Base-by-base conservation (phyloP, 306 rosid genomes). In the Geum urbanum region DNA sequence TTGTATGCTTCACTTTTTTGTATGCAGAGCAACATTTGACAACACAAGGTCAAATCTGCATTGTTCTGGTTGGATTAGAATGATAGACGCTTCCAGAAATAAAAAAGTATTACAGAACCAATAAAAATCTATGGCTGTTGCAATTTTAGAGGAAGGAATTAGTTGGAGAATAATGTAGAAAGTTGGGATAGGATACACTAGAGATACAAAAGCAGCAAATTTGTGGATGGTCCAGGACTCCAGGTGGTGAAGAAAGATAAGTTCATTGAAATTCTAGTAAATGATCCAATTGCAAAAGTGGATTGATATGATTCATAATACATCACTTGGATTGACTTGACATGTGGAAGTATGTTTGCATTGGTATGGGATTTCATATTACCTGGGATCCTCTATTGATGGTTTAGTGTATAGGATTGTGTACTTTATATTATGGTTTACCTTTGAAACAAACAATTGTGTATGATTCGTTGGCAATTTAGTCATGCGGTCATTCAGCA, bases 231-330 rank as follows among this genome's bases (percentile, higher is more conserved):
- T 27, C 32, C 32, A 27, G 32, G 32, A 27, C 32, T 27, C 32
- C 32, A 27, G 32, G 32, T 27, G 32, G 32, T 27, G 32, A 27
- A 27, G 57, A 52, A 52, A 45, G 16, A 58, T 7, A 53, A 20
- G 1, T 27, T 66, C 22, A 47, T 18, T 27, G 19, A 55, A 32
- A 43, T 57, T 45, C 70, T 20, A 51, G 58, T 59, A n/a, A 27
- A 71, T 63, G 10, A 24, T 10, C 57, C 60, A 66, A 52, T 60
- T 27, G 60, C 72, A 46, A 20, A 55, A 20, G 35, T 20, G 13
- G 60, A 55, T 19, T 55, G 32, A 22, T 55, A 7, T 55, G 60
- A 13, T n/a, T 55, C 35, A 9, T 35, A 20, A 4, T 55, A 54
- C 35, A 55, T 3, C 10, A 9, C 20, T 55, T 55, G 10, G 9